Conservation (phyloP, 495 filamentous ascomycete species). For the Talaromyces liani region DNA sequence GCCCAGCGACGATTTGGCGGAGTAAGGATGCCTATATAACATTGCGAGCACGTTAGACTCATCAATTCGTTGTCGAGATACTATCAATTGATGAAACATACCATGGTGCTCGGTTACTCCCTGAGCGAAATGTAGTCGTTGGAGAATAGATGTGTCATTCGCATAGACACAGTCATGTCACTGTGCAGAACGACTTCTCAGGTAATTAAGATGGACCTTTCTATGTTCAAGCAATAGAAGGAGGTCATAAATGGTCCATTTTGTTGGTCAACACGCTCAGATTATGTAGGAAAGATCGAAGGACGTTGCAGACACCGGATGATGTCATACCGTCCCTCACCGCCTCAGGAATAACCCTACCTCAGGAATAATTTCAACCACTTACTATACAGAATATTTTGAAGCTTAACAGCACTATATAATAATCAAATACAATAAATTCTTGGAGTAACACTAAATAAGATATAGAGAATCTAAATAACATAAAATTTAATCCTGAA, state of each 20-base stretch:
- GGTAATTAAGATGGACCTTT: neutral
- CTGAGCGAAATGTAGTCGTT: neutral
- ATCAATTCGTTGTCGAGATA: too few relatives aligned
- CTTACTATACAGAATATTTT: too few relatives aligned
- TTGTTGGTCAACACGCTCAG: neutral
- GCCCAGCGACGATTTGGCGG: slow-evolving; percentile 71
- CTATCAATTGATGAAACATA: neutral
- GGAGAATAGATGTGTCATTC: neutral
- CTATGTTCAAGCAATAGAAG: neutral
- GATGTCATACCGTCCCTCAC: too few relatives aligned
- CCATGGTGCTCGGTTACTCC: neutral
- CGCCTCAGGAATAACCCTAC: too few relatives aligned
- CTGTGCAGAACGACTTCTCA: neutral
- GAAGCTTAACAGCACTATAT: too few relatives aligned
- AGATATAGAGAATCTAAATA: too few relatives aligned
- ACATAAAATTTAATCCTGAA: too few relatives aligned
- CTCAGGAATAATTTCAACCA: too few relatives aligned
- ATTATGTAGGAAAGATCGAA: neutral
- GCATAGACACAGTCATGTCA: neutral
- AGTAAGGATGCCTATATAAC: slow-evolving; percentile 52
- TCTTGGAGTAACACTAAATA: too few relatives aligned
- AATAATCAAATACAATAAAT: too few relatives aligned
- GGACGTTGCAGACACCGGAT: neutral
- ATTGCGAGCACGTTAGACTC: slow-evolving; percentile 8
- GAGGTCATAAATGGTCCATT: neutral